A percentile compares a stretch with the other conserved stretches of the same genome.
Evolutionary conservation across 148 eudicot genomes (phyloP).

Genomic region (Amaranthus palmeri): DNA sequence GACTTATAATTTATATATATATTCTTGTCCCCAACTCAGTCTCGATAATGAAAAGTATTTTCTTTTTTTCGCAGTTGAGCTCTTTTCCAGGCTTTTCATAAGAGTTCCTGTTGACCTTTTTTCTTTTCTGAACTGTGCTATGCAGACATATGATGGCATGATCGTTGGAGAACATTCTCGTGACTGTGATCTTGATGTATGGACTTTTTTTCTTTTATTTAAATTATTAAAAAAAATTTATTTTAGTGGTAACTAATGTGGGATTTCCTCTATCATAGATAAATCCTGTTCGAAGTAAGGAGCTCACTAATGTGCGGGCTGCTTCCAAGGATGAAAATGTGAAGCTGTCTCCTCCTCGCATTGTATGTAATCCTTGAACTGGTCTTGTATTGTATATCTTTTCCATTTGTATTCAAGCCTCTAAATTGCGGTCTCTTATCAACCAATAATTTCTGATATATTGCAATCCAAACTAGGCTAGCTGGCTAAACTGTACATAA

Average conservation of each 20-base stretch:
- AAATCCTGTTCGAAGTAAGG: conserved; percentile 81
- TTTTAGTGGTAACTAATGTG: conserved; percentile 7
- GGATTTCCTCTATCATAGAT: conserved; percentile 38
- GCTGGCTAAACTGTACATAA: too few relatives aligned
- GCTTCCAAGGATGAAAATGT: conserved; percentile 85
- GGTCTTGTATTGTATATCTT: conserved; percentile 3
- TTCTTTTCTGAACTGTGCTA: neutral
- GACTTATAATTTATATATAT: too few relatives aligned
- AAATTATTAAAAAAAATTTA: neutral
- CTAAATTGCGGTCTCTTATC: conserved; percentile 1
- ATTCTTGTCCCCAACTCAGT: neutral
- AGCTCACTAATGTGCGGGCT: conserved; percentile 74
- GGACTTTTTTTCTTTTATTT: conserved; percentile 17
- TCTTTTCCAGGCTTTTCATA: neutral
- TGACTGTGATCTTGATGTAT: conserved; percentile 94
- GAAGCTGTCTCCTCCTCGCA: conserved; percentile 88
- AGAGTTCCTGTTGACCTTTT: conserved; percentile 6
- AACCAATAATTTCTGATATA: neutral
- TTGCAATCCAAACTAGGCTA: neutral
- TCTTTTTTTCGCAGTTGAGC: neutral
- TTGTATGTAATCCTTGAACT: conserved; percentile 43
- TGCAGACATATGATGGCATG: conserved; percentile 97
- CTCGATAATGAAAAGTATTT: neutral
- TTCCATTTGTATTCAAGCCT: neutral
- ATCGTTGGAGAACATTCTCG: conserved; percentile 97